phyloP scores from a whole-genome alignment of 1,139 yeast species.

The Pichia sp. region DNA sequence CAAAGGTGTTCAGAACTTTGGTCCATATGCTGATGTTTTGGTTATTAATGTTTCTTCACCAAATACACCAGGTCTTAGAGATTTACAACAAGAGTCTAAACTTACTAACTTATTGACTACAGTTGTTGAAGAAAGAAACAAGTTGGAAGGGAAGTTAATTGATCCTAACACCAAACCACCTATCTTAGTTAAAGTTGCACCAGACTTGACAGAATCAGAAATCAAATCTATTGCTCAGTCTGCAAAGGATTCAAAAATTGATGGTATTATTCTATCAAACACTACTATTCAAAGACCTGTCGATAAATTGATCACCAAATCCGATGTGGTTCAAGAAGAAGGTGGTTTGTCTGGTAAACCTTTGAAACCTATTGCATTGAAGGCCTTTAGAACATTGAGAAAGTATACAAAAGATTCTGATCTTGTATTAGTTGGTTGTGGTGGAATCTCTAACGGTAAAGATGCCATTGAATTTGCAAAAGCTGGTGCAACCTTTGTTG shows the following conservation, averaged over 20 bases:
- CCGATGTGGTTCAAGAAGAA: constrained; percentile 43
- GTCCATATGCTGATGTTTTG: constrained; percentile 79
- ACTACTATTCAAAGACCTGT: constrained; percentile 80
- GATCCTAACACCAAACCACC: constrained; percentile 50
- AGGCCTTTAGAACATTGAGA: constrained; percentile 63
- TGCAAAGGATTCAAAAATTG: constrained; percentile 69
- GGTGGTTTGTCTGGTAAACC: constrained; percentile 95
- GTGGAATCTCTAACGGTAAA: constrained; percentile 78
- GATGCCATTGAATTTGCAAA: constrained; percentile 88
- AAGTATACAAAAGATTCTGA: constrained; percentile 67
- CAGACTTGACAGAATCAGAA: constrained; percentile 80
- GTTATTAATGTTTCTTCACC: constrained; percentile 95
- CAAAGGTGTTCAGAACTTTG: constrained; percentile 74
- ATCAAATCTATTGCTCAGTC: constrained; percentile 77
- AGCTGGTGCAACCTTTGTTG: constrained; percentile 88
- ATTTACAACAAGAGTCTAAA: constrained; percentile 70
- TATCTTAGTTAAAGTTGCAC: constrained; percentile 83
- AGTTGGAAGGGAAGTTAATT: constrained; percentile 34
- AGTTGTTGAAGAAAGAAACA: constrained; percentile 56
- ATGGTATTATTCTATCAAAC: constrained; percentile 88
- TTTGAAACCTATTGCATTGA: constrained; percentile 69
- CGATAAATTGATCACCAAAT: constrained; percentile 41
- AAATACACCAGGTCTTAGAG: constrained; percentile 90
- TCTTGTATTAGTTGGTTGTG: constrained; percentile 83
- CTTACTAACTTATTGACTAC: constrained; percentile 57